These are phyloP conservation scores for Leccinum truebloodii DNA, from an alignment of 768 basidiomycete genomes.

Conservation along the genomic window DNA sequence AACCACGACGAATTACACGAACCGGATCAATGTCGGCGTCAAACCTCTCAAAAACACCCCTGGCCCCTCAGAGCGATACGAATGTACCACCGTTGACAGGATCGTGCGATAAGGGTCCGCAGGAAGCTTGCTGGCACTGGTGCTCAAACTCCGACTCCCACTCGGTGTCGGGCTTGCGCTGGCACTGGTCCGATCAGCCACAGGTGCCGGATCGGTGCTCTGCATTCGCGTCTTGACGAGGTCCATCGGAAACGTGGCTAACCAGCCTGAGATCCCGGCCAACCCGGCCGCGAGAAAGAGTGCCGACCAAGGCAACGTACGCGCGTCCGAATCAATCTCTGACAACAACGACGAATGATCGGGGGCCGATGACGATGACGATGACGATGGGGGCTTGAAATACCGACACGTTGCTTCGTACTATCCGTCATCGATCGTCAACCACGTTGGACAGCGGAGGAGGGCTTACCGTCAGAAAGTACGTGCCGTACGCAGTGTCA, in stretches of 20 bases:
- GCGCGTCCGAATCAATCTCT: slow-evolving; percentile 41
- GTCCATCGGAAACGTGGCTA: slow-evolving; percentile 83
- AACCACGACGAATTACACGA: slow-evolving; percentile 1
- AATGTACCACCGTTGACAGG: slow-evolving; percentile 55
- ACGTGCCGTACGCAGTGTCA: slow-evolving; percentile 83
- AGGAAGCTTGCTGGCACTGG: background rate
- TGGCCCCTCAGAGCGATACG: slow-evolving; percentile 64
- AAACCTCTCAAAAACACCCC: slow-evolving; percentile 81
- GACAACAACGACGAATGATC: slow-evolving; percentile 40
- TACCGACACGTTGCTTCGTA: slow-evolving; percentile 66
- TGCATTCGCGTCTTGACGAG: slow-evolving; percentile 91
- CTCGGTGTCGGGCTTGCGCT: background rate
- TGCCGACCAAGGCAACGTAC: slow-evolving; percentile 48
- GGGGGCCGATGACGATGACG: slow-evolving; percentile 12
- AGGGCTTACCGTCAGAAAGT: slow-evolving; percentile 70
- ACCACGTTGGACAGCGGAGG: background rate
- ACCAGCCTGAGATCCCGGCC: slow-evolving; percentile 79
- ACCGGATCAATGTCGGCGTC: slow-evolving; percentile 80
- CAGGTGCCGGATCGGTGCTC: slow-evolving; percentile 33
- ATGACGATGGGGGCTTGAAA: slow-evolving; percentile 33
- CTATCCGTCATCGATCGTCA: slow-evolving; percentile 29
- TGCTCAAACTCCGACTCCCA: background rate
- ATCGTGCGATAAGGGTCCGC: slow-evolving; percentile 60
- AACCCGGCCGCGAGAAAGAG: slow-evolving; percentile 73
- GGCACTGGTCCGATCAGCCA: background rate